phyloP scores from a whole-genome alignment of 2,329 filamentous ascomycete species.

The Blastomyces gilchristii region DNA sequence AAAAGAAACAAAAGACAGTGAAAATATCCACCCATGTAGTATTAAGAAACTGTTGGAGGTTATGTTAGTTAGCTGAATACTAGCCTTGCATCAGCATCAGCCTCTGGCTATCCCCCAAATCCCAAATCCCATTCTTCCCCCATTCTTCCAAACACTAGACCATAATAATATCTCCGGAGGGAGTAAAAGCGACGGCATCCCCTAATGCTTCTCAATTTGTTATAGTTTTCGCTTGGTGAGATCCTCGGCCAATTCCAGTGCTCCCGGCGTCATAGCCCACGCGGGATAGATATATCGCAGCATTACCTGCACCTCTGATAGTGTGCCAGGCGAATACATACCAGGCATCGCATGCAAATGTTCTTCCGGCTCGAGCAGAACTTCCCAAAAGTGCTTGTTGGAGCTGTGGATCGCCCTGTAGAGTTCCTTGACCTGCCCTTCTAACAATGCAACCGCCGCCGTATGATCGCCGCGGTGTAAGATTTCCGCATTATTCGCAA shows the following conservation, averaged over 20 bases:
- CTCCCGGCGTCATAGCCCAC: conserved; percentile 22
- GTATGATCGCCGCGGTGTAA: conserved; percentile 14
- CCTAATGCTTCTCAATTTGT: neutral
- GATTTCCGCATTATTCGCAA: conserved; percentile 16
- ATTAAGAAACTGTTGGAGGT: too few relatives aligned
- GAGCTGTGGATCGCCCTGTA: conserved; percentile 15
- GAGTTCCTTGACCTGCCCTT: conserved; percentile 20
- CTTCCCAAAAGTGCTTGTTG: conserved; percentile 22
- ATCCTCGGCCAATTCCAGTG: conserved; percentile 14
- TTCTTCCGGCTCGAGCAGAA: conserved; percentile 18
- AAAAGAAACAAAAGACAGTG: too few relatives aligned
- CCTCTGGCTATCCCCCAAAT: too few relatives aligned
- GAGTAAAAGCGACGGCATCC: too few relatives aligned
- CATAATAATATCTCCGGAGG: too few relatives aligned
- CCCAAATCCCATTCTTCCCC: too few relatives aligned
- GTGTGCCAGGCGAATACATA: conserved; percentile 11
- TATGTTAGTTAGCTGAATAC: too few relatives aligned
- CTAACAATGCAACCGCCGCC: conserved; percentile 16
- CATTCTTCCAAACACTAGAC: too few relatives aligned
- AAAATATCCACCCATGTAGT: too few relatives aligned
- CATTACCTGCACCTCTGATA: conserved; percentile 18
- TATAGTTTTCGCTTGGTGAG: neutral
- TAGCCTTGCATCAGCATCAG: too few relatives aligned
- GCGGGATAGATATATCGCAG: conserved; percentile 19
- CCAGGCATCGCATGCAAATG: conserved; percentile 16